Percentiles rank a stretch among this genome's conserved stretches.
These are phyloP conservation scores for Cryphonectria parasitica DNA, from an alignment of 2,329 filamentous ascomycete genomes.

Conservation along the genomic window DNA sequence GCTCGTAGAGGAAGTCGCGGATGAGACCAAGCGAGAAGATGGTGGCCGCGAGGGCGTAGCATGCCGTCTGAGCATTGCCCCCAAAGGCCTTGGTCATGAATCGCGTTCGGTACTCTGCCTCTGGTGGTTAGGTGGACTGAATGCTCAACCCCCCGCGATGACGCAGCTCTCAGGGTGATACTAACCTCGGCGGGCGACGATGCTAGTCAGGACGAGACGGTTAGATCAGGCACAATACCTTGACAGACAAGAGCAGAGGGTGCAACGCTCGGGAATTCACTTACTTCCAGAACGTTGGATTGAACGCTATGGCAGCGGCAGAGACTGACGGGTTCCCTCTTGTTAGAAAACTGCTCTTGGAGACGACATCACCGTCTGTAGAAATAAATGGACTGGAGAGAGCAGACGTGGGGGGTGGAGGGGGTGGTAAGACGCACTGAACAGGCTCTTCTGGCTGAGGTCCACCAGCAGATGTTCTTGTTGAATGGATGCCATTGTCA, in stretches of 20 bases:
- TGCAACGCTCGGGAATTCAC: slow-evolving; percentile 41
- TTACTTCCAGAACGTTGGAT: slow-evolving; percentile 99
- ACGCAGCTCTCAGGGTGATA: neutral
- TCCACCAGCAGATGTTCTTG: slow-evolving; percentile 55
- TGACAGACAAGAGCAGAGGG: neutral
- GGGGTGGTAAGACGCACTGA: slow-evolving; percentile 57
- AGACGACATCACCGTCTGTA: neutral
- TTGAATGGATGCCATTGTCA: slow-evolving; percentile 26
- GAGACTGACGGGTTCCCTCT: slow-evolving; percentile 61
- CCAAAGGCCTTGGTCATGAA: slow-evolving; percentile 85
- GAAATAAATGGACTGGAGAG: neutral
- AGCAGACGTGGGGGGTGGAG: slow-evolving; percentile 40
- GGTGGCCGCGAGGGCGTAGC: slow-evolving; percentile 83
- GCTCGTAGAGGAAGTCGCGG: slow-evolving; percentile 86
- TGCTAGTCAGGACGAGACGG: slow-evolving; percentile 10
- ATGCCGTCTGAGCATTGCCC: slow-evolving; percentile 76
- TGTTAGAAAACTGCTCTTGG: slow-evolving; percentile 29
- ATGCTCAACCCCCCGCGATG: neutral
- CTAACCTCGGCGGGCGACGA: slow-evolving; percentile 26
- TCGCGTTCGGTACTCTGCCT: slow-evolving; percentile 81
- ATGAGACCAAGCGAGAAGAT: slow-evolving; percentile 93
- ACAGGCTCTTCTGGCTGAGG: slow-evolving; percentile 67
- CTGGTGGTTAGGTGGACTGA: neutral
- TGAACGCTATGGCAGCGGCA: slow-evolving; percentile 83
- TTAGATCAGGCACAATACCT: neutral